Base-by-base conservation (phyloP, 345 rosid species). In the Salix arbutifolia region DNA sequence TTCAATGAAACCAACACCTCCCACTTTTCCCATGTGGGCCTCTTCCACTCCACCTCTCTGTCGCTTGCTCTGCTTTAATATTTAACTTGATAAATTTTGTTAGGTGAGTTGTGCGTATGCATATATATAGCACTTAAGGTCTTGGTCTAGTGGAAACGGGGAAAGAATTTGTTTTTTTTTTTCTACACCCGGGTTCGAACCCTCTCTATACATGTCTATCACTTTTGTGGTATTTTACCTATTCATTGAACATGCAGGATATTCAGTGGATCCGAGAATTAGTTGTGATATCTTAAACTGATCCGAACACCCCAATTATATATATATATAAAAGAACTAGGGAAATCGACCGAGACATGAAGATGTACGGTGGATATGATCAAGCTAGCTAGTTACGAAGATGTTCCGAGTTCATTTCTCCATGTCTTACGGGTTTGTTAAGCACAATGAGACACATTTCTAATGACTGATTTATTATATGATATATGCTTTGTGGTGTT, bases 391-490 rank as follows among this genome's bases (percentile, higher is more conserved):
- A 33, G 25, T 28, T 65, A 21, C 3, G 13, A 16, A 44, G 18
- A 35, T 10, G 42, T 19, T 19, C 35, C 18, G 9, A 35, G 23
- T 58, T 23, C 33, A 72, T 30, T 18, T 44, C 76, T 30, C 33
- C 38, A 25, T 68, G 77, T 71, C 44, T 68, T 60, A 68, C 64
- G 67, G 78, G 72, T 72, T 80, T 72, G 81, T 71, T 46, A 0
- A 74, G 82, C 77, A 83, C 85, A 79, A 79, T 71, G 76, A 70
- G 78, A 76, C 82, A 85, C 26, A 76, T 75, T 64, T 40, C 71
- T n/a, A 61, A 74, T 78, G 82, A 77, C 76, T 78, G 79, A 46
- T 69, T 74, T 42, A 21, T 37, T 66, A 35, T 62, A 56, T 40
- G 2, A 40, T 62, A 53, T 28, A n/a, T 8, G 44, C 35, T 65